A percentile compares a stretch with the other conserved stretches of the same genome.
These are phyloP conservation scores for Gamarada debralockiae DNA, from an alignment of 495 filamentous ascomycete genomes.

Conservation along the genomic window DNA sequence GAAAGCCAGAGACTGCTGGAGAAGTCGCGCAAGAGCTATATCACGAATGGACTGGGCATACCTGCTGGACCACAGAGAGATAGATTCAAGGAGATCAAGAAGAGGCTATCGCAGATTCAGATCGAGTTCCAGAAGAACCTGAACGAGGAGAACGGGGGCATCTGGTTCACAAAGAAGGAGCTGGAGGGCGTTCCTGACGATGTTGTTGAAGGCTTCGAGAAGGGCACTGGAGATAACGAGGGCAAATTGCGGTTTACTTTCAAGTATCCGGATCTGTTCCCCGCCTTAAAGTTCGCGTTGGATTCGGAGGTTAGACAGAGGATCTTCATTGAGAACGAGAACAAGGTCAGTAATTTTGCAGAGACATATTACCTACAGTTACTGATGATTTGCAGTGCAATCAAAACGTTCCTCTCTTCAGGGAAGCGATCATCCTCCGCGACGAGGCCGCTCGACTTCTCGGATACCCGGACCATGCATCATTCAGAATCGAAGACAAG, in stretches of 20 bases:
- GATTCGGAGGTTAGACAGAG: slow-evolving; percentile 49
- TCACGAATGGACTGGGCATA: slow-evolving; percentile 52
- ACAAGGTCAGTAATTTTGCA: slow-evolving; percentile 37
- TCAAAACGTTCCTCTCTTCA: slow-evolving; percentile 81
- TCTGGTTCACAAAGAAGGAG: slow-evolving; percentile 57
- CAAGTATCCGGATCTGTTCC: slow-evolving; percentile 62
- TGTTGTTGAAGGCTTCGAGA: slow-evolving; percentile 55
- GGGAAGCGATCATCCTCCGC: slow-evolving; percentile 79
- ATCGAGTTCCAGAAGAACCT: slow-evolving; percentile 58
- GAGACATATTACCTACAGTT: too few species aligned
- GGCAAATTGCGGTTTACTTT: slow-evolving; percentile 55
- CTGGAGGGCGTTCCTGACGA: slow-evolving; percentile 56
- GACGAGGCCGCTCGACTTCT: slow-evolving; percentile 91
- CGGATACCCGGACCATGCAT: slow-evolving; percentile 88
- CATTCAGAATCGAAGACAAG: slow-evolving; percentile 90
- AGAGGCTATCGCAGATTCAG: slow-evolving; percentile 50
- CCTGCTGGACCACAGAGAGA: slow-evolving; percentile 50
- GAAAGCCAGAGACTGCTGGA: slow-evolving; percentile 53
- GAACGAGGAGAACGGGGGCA: slow-evolving; percentile 56
- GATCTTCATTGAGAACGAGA: slow-evolving; percentile 56
- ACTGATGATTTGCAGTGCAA: slow-evolving; percentile 50
- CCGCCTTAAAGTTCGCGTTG: slow-evolving; percentile 53
- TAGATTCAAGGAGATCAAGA: slow-evolving; percentile 63
- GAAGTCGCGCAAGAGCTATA: slow-evolving; percentile 54
- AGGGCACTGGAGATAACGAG: slow-evolving; percentile 65